phyloP scores from a whole-genome alignment of 1,284 basidiomycete species.

The Cutaneotrichosporon arboriforme region DNA sequence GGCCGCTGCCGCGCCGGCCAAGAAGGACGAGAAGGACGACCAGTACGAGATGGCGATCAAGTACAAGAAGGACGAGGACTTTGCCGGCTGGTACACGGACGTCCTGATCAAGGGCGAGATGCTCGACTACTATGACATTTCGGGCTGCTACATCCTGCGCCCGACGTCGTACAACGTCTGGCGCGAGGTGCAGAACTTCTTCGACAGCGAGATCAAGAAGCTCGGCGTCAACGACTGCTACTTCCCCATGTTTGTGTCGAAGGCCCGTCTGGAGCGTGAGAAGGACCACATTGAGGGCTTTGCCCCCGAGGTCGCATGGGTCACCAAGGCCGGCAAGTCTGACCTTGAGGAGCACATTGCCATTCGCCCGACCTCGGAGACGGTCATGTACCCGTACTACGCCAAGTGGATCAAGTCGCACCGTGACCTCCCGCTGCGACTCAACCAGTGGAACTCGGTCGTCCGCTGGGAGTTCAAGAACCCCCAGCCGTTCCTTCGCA shows the following conservation, averaged over 20 bases:
- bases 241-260: conserved; percentile 98
- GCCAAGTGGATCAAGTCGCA: conserved; percentile 98
- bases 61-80: conserved; percentile 91
- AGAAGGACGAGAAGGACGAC: conserved; percentile 61
- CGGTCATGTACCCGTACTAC: conserved; percentile 97
- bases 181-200: conserved; percentile 95
- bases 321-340: conserved; percentile 86
- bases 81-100: conserved; percentile 89
- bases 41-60: conserved; percentile 86
- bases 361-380: conserved; percentile 96
- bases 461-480: conserved; percentile 99
- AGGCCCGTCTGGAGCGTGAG: conserved; percentile 87
- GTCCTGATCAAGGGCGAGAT: conserved; percentile 98
- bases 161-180: conserved; percentile 97
- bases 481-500: conserved; percentile 95
- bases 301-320: conserved; percentile 99
- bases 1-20: conserved; percentile 23
- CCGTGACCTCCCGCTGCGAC: conserved; percentile 91
- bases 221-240: conserved; percentile 96
- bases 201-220: conserved; percentile 85
- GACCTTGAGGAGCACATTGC: conserved; percentile 97
- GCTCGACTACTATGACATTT: conserved; percentile 98
- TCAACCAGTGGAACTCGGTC: conserved; percentile 99
- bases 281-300: conserved; percentile 99
- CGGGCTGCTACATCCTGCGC: conserved; percentile 96